Base-by-base conservation (phyloP, 495 filamentous ascomycete genomes). In the Hyphodiscus hymeniophilus region DNA sequence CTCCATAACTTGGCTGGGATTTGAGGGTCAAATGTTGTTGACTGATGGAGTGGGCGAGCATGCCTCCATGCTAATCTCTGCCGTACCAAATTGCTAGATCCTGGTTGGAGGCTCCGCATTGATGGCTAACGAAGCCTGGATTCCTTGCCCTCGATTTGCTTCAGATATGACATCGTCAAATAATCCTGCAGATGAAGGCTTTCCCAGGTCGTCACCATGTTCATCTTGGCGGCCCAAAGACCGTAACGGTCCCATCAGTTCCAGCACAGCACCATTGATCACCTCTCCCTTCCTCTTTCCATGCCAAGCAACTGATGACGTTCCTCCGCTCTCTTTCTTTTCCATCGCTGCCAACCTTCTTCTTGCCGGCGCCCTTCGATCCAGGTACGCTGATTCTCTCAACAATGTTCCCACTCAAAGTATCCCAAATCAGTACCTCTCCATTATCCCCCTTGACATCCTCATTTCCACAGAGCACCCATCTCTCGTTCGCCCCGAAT, bases 361-460 rank as follows among this genome's bases (percentile, higher is more conserved):
- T 73, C 65, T 65, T 75, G 44, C 64, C 67, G 24, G 61, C 52
- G 6, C 12, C 49, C 18, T 47, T 30, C 16, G 69, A 66, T 66
- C 77, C 59, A 73, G 81, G 20, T 59, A 76, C 80, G 32, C 71
- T 60, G 36, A 89, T 56, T 44, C 68, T 76, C 20, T 78, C 72
- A 43, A 83, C 69, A 32, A 84, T 58, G 44, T 80, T 77, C 1
- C 89, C 91, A 32, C 71, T 84, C 41, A 95, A 56, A n/a, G 94
- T 60, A 74, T 95, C 90, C 88, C 91, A 97, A 11, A 81, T 87
- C 73, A 84, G 88, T 15, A 94, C 73, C 55, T 79, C 74, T 7
- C 81, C 82, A 47, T 80, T 70, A 1, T 58, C 50, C 3, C 62
- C 59, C 21, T 60, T 63, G 13, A 60, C 65, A 24, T 66, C 62